Percentiles rank a stretch among this genome's conserved stretches.
These are phyloP conservation scores for Podospora australis DNA, from an alignment of 495 filamentous ascomycete genomes.

Conservation along the genomic window DNA sequence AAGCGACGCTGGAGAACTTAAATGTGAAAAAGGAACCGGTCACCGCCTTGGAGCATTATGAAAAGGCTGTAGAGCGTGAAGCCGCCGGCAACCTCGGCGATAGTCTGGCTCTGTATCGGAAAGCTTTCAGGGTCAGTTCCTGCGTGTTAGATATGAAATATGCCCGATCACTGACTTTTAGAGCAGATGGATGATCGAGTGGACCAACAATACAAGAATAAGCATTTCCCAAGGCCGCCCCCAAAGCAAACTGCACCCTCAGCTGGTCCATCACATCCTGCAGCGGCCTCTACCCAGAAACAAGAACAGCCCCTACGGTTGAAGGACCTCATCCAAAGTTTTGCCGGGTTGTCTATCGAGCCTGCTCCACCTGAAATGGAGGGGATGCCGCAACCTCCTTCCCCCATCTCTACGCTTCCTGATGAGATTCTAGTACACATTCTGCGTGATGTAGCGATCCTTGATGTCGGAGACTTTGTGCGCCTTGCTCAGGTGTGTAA, in stretches of 20 bases:
- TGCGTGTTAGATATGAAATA: too few species aligned
- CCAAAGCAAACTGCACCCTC: conserved; percentile 28
- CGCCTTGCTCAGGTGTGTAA: conserved; percentile 83
- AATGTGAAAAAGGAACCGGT: conserved; percentile 46
- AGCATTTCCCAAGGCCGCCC: conserved; percentile 69
- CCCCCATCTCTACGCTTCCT: conserved; percentile 70
- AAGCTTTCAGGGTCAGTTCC: conserved; percentile 75
- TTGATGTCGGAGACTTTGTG: conserved; percentile 72
- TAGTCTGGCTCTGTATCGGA: conserved; percentile 80
- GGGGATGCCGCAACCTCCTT: conserved; percentile 61
- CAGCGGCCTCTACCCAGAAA: not conserved
- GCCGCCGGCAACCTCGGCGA: conserved; percentile 78
- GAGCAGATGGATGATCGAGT: conserved; percentile 71
- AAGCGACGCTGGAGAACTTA: not conserved
- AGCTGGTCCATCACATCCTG: not conserved
- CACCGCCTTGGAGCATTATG: conserved; percentile 88
- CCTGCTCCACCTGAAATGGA: conserved; percentile 51
- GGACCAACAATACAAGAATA: conserved; percentile 78
- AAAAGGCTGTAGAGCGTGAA: conserved; percentile 85
- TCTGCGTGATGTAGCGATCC: conserved; percentile 55
- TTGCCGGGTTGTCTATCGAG: conserved; percentile 58
- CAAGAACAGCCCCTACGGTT: conserved; percentile 35
- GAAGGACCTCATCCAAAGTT: conserved; percentile 67
- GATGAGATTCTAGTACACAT: conserved; percentile 69
- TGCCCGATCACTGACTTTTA: not conserved